phyloP scores from a whole-genome alignment of 176 grass and related monocot genomes.

The Avena insularis region DNA sequence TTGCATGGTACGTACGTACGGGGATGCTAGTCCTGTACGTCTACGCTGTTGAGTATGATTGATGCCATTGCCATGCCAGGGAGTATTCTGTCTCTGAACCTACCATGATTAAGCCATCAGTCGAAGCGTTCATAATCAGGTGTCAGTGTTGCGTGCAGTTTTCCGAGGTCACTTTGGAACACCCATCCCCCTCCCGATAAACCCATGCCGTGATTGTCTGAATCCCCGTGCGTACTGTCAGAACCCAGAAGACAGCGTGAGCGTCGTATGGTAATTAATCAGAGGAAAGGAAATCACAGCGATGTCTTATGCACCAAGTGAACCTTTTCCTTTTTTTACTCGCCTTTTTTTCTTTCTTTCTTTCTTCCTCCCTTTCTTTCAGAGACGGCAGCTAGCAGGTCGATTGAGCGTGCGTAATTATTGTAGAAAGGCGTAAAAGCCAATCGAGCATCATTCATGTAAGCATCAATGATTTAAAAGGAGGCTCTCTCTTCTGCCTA shows the following conservation, averaged over 20 bases:
- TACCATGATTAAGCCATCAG: conserved; percentile 32
- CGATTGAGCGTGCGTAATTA: conserved; percentile 46
- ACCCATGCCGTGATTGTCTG: background rate
- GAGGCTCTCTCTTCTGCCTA: background rate
- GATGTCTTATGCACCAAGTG: conserved; percentile 30
- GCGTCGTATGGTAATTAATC: too few species aligned
- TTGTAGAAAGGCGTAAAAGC: conserved; percentile 47
- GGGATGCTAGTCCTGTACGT: background rate
- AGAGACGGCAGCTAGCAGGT: background rate
- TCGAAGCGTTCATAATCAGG: conserved; percentile 28
- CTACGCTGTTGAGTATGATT: background rate
- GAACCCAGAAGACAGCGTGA: background rate
- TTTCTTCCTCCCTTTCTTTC: background rate
- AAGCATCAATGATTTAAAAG: conserved; percentile 58
- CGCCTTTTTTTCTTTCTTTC: too few species aligned
- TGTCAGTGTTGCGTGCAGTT: background rate
- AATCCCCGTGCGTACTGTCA: background rate
- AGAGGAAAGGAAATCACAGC: background rate
- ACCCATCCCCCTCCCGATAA: too few species aligned
- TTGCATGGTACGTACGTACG: conserved; percentile 17
- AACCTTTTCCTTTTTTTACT: background rate
- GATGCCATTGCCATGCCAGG: background rate
- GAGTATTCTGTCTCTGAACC: background rate
- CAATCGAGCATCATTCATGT: conserved; percentile 41
- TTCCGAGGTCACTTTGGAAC: conserved; percentile 25